These are phyloP conservation scores for Crithidia thermophila DNA, from an alignment of 208 protist genomes.

Conservation along the genomic window DNA sequence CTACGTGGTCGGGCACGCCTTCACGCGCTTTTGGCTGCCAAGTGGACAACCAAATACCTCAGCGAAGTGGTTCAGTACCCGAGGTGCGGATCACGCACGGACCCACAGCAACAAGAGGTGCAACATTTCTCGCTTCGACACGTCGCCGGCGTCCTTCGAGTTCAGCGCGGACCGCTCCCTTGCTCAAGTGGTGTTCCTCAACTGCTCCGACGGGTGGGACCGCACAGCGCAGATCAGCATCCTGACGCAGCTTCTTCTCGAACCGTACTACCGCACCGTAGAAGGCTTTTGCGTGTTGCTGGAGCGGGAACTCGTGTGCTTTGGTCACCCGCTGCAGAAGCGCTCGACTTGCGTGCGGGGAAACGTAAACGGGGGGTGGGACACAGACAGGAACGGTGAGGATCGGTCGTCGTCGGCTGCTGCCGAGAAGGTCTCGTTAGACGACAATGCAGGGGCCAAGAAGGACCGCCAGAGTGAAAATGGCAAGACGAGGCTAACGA, in stretches of 20 bases:
- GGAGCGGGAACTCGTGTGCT: constrained; percentile 93
- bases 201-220: constrained; percentile 95
- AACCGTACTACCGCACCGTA: constrained; percentile 95
- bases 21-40: constrained; percentile 23
- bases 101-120: background rate
- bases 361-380: constrained; percentile 23
- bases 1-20: constrained; percentile 38
- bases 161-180: constrained; percentile 20
- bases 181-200: constrained; percentile 29
- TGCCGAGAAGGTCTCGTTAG: too few species aligned
- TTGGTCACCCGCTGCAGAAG: constrained; percentile 75
- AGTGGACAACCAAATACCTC: background rate
- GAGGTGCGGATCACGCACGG: background rate
- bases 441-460: too few species aligned
- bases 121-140: background rate
- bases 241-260: constrained; percentile 84
- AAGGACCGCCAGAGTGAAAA: too few species aligned
- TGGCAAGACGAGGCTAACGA: too few species aligned
- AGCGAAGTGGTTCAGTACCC: too few species aligned
- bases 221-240: constrained; percentile 87
- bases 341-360: constrained; percentile 27
- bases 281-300: constrained; percentile 90
- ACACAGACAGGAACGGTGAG: background rate
- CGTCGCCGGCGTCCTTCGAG: constrained; percentile 24
- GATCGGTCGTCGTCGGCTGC: too few species aligned